Percentiles rank a stretch among this genome's conserved stretches.
Evolutionary conservation across 2,329 filamentous ascomycete genomes (phyloP).

Genomic region (Curvularia sp.): DNA sequence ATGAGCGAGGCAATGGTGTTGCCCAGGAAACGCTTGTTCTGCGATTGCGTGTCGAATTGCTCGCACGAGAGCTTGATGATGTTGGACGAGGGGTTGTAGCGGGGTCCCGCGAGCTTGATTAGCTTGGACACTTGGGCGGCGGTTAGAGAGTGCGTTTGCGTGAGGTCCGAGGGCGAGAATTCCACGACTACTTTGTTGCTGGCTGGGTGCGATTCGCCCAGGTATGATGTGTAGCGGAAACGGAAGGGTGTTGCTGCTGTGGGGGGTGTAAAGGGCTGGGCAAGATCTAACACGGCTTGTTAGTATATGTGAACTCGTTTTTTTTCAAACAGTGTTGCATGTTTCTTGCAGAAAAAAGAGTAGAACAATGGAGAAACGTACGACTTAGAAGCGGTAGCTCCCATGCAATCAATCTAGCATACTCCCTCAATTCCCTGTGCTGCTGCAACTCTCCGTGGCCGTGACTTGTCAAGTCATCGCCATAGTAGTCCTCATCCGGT

Average conservation of each 20-base stretch:
- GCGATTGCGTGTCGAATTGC: constrained; percentile 83
- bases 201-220: constrained; percentile 91
- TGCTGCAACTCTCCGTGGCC: constrained; percentile 88
- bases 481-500: constrained; percentile 70
- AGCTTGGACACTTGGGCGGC: constrained; percentile 77
- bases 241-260: constrained; percentile 74
- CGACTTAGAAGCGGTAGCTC: constrained; percentile 91
- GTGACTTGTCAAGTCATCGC: constrained; percentile 83
- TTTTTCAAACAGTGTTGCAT: neutral
- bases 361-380: constrained; percentile 59
- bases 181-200: constrained; percentile 94
- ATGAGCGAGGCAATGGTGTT: constrained; percentile 79
- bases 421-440: constrained; percentile 86
- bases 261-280: constrained; percentile 80
- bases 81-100: constrained; percentile 86
- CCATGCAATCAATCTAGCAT: constrained; percentile 87
- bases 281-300: constrained; percentile 67
- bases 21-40: constrained; percentile 95
- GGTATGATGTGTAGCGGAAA: constrained; percentile 96
- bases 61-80: constrained; percentile 91
- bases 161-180: constrained; percentile 77
- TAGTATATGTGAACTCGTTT: neutral
- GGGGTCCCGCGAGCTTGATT: constrained; percentile 81
- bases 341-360: neutral
- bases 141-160: constrained; percentile 72